Evolutionary conservation across 2,329 filamentous ascomycete genomes (phyloP).

Genomic region (Colletotrichum tropicale): DNA sequence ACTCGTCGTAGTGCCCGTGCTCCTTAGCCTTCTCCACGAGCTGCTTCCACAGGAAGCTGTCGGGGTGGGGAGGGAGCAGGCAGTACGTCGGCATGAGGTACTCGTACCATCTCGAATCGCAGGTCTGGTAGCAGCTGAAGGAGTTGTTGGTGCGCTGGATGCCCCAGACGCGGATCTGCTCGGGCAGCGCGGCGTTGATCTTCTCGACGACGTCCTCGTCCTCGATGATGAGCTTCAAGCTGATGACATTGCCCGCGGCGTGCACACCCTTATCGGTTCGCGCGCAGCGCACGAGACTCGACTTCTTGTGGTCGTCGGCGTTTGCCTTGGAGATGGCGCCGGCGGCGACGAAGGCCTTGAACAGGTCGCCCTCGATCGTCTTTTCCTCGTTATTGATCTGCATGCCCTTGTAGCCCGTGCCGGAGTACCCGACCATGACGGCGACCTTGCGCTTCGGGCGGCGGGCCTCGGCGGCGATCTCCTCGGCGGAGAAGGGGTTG

Average conservation of each 20-base stretch:
- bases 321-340: conserved; percentile 97
- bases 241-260: conserved; percentile 93
- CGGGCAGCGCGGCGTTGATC: conserved; percentile 84
- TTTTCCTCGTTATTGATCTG: conserved; percentile 84
- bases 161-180: conserved; percentile 95
- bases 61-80: conserved; percentile 89
- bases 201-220: conserved; percentile 85
- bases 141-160: conserved; percentile 86
- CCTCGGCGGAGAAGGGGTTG: conserved; percentile 70
- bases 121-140: conserved; percentile 94
- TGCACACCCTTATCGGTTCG: conserved; percentile 98
- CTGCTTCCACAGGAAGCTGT: conserved; percentile 83
- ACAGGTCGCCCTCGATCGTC: conserved; percentile 96
- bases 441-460: conserved; percentile 96
- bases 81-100: conserved; percentile 95
- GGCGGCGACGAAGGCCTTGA: conserved; percentile 87
- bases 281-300: conserved; percentile 89
- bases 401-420: conserved; percentile 96
- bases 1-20: conserved; percentile 72
- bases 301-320: conserved; percentile 95
- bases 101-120: conserved; percentile 96
- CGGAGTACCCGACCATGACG: conserved; percentile 93
- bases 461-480: conserved; percentile 86
- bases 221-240: conserved; percentile 93
- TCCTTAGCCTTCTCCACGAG: conserved; percentile 79